phyloP scores from a whole-genome alignment of 805 yeast species.

The Saturnispora hagleri region DNA sequence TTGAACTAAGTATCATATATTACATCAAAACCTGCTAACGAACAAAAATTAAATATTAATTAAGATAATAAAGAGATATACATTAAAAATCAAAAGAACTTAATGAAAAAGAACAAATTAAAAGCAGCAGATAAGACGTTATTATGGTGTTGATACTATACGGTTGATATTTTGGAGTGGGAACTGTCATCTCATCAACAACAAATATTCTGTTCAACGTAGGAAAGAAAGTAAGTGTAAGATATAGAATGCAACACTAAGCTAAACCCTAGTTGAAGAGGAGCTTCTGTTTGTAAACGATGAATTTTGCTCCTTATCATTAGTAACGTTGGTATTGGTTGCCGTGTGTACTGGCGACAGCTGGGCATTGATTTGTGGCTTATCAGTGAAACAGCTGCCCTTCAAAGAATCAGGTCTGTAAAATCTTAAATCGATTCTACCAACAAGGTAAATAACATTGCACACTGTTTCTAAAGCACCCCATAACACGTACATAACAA shows the following conservation, averaged over 20 bases:
- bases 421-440: slow-evolving; percentile 67
- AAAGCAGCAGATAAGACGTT: neutral
- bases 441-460: slow-evolving; percentile 46
- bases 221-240: neutral
- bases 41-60: too few relatives aligned
- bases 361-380: slow-evolving; percentile 1
- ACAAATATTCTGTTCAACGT: neutral
- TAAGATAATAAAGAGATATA: neutral
- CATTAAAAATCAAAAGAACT: neutral
- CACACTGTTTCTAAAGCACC: slow-evolving; percentile 57
- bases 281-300: slow-evolving; percentile 5
- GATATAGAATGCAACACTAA: neutral
- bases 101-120: neutral
- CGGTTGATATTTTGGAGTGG: neutral
- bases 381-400: slow-evolving; percentile 7
- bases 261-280: slow-evolving; percentile 9
- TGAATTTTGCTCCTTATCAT: slow-evolving; percentile 6
- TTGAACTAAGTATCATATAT: neutral
- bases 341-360: slow-evolving; percentile 2
- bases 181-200: neutral
- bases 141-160: neutral
- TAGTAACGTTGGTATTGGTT: neutral
- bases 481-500: slow-evolving; percentile 59
- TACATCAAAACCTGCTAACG: neutral
- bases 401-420: slow-evolving; percentile 55